These are phyloP conservation scores for Warburgia ugandensis DNA, from an alignment of 164 flowering plant species.

Conservation along the genomic window DNA sequence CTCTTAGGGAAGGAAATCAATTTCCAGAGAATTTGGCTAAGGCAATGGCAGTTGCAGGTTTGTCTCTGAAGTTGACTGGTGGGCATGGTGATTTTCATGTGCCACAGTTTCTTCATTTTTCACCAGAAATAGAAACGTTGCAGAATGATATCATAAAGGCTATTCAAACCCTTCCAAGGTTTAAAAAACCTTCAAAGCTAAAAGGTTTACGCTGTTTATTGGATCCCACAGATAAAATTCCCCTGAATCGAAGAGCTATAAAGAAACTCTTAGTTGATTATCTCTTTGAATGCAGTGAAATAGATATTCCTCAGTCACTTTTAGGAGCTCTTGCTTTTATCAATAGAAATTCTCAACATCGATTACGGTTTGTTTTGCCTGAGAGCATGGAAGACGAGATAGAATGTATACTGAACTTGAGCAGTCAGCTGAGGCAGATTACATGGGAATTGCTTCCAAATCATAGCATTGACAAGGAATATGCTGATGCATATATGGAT, in stretches of 20 bases:
- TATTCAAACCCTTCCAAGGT: conserved; percentile 31
- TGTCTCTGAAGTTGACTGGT: conserved; percentile 32
- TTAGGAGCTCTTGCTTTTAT: conserved; percentile 37
- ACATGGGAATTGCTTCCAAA: conserved; percentile 38
- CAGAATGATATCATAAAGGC: conserved; percentile 67
- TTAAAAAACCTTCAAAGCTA: conserved; percentile 27
- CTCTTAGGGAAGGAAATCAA: conserved; percentile 32
- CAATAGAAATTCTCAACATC: conserved; percentile 25
- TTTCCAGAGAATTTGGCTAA: conserved; percentile 48
- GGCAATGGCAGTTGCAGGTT: conserved; percentile 55
- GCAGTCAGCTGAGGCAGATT: conserved; percentile 61
- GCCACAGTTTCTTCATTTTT: conserved; percentile 31
- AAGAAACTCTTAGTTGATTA: conserved; percentile 45
- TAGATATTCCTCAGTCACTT: conserved; percentile 48
- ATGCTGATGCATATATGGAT: conserved; percentile 60
- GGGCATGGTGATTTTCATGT: conserved; percentile 16
- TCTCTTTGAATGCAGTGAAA: conserved; percentile 67
- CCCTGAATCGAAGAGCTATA: conserved; percentile 26
- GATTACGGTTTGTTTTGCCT: conserved; percentile 10
- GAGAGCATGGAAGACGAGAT: conserved; percentile 50
- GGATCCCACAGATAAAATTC: conserved; percentile 35
- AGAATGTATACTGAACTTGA: conserved; percentile 47
- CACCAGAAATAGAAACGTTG: conserved; percentile 39
- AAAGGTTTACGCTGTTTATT: conserved; percentile 32
- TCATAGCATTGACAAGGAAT: conserved; percentile 43